phyloP scores from a whole-genome alignment of 495 filamentous ascomycete species.

The Hypoxylon rickii region DNA sequence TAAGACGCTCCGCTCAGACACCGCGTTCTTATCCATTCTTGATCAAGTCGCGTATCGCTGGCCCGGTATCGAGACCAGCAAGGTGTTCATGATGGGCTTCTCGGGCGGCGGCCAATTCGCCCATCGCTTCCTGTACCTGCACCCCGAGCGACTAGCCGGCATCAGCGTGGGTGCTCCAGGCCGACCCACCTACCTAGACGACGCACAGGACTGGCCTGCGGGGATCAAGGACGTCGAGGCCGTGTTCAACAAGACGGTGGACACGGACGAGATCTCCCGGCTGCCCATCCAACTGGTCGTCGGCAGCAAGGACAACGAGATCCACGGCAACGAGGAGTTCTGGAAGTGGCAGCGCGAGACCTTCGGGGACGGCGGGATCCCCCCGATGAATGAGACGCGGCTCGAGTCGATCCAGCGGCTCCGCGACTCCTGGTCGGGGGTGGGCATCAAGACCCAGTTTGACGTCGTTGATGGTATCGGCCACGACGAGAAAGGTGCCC shows the following conservation, averaged over 20 bases:
- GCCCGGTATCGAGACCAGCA: conserved; percentile 27
- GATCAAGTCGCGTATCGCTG: conserved; percentile 30
- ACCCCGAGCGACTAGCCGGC: conserved; percentile 25
- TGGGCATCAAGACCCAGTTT: conserved; percentile 10
- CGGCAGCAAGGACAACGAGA: conserved; percentile 23
- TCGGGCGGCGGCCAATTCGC: conserved; percentile 36
- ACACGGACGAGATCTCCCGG: conserved; percentile 7
- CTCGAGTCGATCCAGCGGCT: conserved; percentile 43
- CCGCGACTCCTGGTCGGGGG: conserved; percentile 1
- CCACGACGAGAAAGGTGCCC: conserved; percentile 14
- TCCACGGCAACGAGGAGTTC: conserved; percentile 13
- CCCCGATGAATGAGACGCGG: conserved; percentile 45
- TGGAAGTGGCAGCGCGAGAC: conserved; percentile 44
- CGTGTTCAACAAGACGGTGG: conserved; percentile 16
- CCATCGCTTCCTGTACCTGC: conserved; percentile 35
- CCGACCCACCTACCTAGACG: conserved; percentile 22
- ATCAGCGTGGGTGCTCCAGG: conserved; percentile 32
- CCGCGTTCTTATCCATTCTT: conserved; percentile 15
- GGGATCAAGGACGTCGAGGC: conserved; percentile 20
- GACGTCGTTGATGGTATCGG: conserved; percentile 7
- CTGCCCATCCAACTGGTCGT: conserved; percentile 31
- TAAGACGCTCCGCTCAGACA: conserved; percentile 20
- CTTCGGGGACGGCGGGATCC: conserved; percentile 36
- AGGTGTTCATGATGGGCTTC: conserved; percentile 35
- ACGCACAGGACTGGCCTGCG: conserved; percentile 23